phyloP scores from a whole-genome alignment of 2,329 filamentous ascomycete species.

The Claviceps pazoutovae region DNA sequence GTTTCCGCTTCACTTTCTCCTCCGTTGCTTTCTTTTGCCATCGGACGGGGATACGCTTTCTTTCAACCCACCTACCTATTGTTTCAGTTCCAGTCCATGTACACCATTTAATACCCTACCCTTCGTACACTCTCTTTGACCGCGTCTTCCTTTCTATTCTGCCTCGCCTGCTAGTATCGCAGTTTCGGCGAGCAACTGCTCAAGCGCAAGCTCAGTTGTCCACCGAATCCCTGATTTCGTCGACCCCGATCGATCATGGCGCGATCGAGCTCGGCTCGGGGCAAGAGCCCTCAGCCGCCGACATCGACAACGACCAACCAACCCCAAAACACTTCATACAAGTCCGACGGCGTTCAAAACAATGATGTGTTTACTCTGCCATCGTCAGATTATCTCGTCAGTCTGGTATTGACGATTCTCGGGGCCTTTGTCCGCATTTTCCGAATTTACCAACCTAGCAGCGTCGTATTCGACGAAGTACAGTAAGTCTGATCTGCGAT shows the following conservation, averaged over 20 bases:
- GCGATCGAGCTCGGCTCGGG: conserved; percentile 19
- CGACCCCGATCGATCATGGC: conserved; percentile 16
- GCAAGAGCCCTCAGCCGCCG: conserved; percentile 23
- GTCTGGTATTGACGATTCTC: conserved; percentile 58
- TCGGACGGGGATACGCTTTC: not conserved
- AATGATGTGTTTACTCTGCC: conserved; percentile 87
- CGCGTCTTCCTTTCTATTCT: not conserved
- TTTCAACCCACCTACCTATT: conserved; percentile 5
- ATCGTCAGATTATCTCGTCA: conserved; percentile 65
- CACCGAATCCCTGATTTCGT: not conserved
- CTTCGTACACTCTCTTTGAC: conserved; percentile 12
- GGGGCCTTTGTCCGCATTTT: conserved; percentile 75
- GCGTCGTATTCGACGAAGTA: conserved; percentile 97
- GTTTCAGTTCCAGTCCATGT: conserved; percentile 2
- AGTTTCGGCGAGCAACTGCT: not conserved
- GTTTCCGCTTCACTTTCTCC: conserved; percentile 7
- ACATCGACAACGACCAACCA: conserved; percentile 23
- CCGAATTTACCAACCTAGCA: conserved; percentile 89
- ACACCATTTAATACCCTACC: conserved; percentile 1
- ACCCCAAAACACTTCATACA: conserved; percentile 41
- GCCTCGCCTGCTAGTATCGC: not conserved
- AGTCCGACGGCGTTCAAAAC: conserved; percentile 68
- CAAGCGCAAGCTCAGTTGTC: not conserved
- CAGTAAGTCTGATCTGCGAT: conserved; percentile 52
- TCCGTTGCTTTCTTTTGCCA: not conserved